Percentiles rank a stretch among this genome's conserved stretches.
These are phyloP conservation scores for Spiromastix sp. DNA, from an alignment of 2,329 filamentous ascomycete species.

Conservation along the genomic window DNA sequence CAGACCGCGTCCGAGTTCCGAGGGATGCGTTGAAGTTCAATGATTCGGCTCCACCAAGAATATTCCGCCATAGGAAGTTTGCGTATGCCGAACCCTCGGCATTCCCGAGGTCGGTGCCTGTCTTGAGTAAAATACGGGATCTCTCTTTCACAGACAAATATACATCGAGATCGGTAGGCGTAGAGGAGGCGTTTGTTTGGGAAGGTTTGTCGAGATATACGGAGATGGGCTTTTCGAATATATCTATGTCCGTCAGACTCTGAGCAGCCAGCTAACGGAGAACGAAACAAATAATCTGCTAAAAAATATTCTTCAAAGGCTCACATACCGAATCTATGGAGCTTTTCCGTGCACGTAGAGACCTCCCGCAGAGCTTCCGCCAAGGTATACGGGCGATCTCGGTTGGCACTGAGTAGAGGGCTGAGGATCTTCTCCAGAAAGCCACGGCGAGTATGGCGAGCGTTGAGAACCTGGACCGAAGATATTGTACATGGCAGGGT, in stretches of 20 bases:
- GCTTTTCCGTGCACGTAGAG: conserved; percentile 59
- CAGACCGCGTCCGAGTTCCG: conserved; percentile 81
- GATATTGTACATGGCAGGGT: conserved; percentile 81
- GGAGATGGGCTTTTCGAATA: conserved; percentile 74
- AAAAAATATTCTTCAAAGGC: background rate
- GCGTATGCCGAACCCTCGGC: conserved; percentile 89
- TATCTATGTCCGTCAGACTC: conserved; percentile 44
- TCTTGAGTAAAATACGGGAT: conserved; percentile 77
- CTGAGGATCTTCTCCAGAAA: conserved; percentile 77
- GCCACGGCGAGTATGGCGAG: conserved; percentile 66
- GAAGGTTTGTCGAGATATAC: conserved; percentile 72
- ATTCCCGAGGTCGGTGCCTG: conserved; percentile 88
- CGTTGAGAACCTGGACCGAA: conserved; percentile 73
- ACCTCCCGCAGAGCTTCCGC: conserved; percentile 67
- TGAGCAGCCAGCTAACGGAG: too few species aligned
- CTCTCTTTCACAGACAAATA: conserved; percentile 70
- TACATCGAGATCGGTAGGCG: conserved; percentile 69
- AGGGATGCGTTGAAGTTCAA: conserved; percentile 77
- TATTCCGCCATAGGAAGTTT: conserved; percentile 76
- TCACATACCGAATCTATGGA: conserved; percentile 64
- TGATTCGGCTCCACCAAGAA: conserved; percentile 88
- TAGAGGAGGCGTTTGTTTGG: conserved; percentile 56
- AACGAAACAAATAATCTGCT: too few species aligned
- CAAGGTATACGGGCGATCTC: conserved; percentile 62
- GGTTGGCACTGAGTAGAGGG: conserved; percentile 61